Base-by-base conservation (phyloP, 495 filamentous ascomycete genomes). In the Ramalina intermedia region DNA sequence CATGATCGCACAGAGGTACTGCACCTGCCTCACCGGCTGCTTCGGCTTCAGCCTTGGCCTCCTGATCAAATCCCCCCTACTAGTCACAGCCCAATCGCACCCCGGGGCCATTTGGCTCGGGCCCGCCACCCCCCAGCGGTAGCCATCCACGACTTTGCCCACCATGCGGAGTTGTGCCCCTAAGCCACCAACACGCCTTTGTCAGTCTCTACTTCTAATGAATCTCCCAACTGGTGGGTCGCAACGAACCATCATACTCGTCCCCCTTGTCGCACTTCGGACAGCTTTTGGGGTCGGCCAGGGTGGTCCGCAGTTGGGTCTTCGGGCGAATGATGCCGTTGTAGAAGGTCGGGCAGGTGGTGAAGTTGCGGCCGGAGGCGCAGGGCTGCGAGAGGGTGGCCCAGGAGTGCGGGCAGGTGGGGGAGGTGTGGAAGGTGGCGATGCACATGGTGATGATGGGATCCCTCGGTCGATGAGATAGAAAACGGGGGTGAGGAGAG, bases 381-480 rank as follows among this genome's bases (percentile, higher is more conserved):
- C 69, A 73, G 6, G 67, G 62, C 0, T 56, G 42, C 4, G 21
- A 40, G 23, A 71, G 48, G 8, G 54, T 51, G 18, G 67, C 50
- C 65, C 69, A 73, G 33, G 51, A 42, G 47, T 69, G 65, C 6
- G 37, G 33, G 58, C 70, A 73, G 6, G 47, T 57, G 2, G 48
- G 47, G 7, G 66, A 68, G 27, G 54, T 57, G 46, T 61, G 65
- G 38, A 58, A 57, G 18, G 44, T 58, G n/a, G 58, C 59, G 13
- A 27, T 55, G 53, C 70, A 73, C 70, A 73, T 72, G 1, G 8
- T 33, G n/a, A 18, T 43, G 38, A 46, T 43, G 47, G 7, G 29
- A 33, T 33, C 8, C 2, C 8, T 24, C 44, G 6, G 7, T 38
- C 12, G 35, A 47, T 9, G 33, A 17, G 33, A 47, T 37, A n/a